Conservation (phyloP, 2,329 filamentous ascomycete genomes). For the Cordyceps tenuipes region DNA sequence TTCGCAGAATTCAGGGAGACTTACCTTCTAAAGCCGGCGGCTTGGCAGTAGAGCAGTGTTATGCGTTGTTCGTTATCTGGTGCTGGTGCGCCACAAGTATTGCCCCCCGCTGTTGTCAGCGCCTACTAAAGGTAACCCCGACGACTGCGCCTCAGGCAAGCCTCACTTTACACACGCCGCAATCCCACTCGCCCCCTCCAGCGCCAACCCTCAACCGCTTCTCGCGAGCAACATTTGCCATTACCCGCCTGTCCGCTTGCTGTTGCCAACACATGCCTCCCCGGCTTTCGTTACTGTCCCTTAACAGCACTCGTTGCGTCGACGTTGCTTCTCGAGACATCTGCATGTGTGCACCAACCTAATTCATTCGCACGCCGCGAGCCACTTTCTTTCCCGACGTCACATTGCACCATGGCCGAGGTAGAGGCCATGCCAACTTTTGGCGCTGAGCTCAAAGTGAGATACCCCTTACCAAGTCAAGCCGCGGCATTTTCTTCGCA, state of each 20-base stretch:
- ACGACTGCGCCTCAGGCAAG: conserved; percentile 4
- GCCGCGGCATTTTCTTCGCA: background rate
- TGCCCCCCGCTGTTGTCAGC: background rate
- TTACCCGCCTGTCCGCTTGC: background rate
- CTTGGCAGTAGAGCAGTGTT: no score
- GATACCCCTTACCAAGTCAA: background rate
- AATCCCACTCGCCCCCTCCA: conserved; percentile 7
- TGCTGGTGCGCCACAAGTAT: no score
- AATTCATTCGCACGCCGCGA: conserved; percentile 4
- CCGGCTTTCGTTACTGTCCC: background rate
- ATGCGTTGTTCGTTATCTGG: no score
- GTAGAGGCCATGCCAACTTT: conserved; percentile 79
- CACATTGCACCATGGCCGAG: conserved; percentile 56
- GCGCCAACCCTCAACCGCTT: conserved; percentile 2
- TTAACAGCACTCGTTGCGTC: background rate
- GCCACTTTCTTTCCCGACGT: background rate
- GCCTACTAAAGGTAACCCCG: background rate
- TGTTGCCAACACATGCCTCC: background rate
- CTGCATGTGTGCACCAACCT: conserved; percentile 2
- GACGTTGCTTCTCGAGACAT: background rate
- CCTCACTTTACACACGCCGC: background rate
- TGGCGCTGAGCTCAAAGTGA: conserved; percentile 87
- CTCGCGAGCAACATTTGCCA: conserved; percentile 7
- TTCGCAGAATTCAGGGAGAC: no score
- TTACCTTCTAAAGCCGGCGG: no score